Conservation (phyloP, 2,329 filamentous ascomycete species). For the Talaromyces sp. region DNA sequence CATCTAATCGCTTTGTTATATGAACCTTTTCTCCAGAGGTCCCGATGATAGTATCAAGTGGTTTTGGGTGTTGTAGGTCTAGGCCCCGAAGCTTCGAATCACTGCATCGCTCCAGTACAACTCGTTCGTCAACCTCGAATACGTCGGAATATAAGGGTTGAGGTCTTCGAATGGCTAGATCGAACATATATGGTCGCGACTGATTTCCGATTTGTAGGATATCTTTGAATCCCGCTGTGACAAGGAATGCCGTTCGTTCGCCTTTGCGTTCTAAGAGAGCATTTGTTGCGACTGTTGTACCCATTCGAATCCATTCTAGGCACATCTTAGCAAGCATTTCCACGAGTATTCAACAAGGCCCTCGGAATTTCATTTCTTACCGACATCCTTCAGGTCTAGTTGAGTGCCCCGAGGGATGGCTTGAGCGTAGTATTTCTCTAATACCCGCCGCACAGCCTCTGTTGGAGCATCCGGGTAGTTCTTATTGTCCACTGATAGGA, state of each 20-base stretch:
- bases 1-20: background rate
- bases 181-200: slow-evolving; percentile 3
- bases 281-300: slow-evolving; percentile 4
- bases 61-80: background rate
- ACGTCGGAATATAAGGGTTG: background rate
- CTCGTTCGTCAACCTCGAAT: slow-evolving; percentile 1
- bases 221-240: slow-evolving; percentile 3
- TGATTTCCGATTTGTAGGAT: slow-evolving; percentile 3
- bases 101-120: background rate
- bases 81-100: background rate
- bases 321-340: too few species aligned
- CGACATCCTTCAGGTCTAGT: background rate
- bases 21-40: slow-evolving; percentile 1
- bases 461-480: slow-evolving; percentile 6
- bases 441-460: slow-evolving; percentile 1
- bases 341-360: too few species aligned
- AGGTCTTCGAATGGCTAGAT: background rate
- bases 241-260: background rate
- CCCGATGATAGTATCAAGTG: background rate
- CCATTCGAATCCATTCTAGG: background rate
- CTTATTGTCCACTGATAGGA: slow-evolving; percentile 1
- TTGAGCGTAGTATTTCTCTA: background rate
- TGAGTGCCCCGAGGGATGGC: background rate
- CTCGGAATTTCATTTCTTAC: too few species aligned
- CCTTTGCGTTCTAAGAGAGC: slow-evolving; percentile 3